These are phyloP conservation scores for Sclerotinia borealis DNA, from an alignment of 2,329 filamentous ascomycete genomes.

Conservation along the genomic window DNA sequence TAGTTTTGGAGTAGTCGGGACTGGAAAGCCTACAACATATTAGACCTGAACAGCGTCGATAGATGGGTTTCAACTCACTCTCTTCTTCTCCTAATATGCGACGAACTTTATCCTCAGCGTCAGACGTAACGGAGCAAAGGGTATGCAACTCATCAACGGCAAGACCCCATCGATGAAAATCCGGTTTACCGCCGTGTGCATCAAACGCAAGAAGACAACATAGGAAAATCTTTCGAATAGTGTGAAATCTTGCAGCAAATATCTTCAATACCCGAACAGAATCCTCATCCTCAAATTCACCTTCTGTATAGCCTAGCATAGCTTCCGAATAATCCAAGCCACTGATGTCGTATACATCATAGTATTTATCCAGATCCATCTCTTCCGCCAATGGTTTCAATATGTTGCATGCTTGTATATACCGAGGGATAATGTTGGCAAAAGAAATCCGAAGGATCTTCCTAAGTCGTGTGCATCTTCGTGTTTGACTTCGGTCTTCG, in stretches of 20 bases:
- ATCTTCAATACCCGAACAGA: slow-evolving; percentile 77
- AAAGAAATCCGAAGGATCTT: slow-evolving; percentile 67
- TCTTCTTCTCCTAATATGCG: slow-evolving; percentile 73
- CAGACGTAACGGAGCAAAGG: slow-evolving; percentile 55
- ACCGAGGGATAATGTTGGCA: slow-evolving; percentile 62
- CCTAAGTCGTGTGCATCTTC: slow-evolving; percentile 75
- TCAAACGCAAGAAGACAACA: slow-evolving; percentile 86
- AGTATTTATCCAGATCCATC: slow-evolving; percentile 82
- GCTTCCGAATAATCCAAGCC: slow-evolving; percentile 66
- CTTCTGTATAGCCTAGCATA: slow-evolving; percentile 55
- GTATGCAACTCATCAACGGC: slow-evolving; percentile 69
- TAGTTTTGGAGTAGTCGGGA: slow-evolving; percentile 50
- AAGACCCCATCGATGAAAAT: slow-evolving; percentile 72
- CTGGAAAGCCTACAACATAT: slow-evolving; percentile 43
- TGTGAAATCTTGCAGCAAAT: slow-evolving; percentile 72
- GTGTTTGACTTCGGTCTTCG: slow-evolving; percentile 72
- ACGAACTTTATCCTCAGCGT: slow-evolving; percentile 60
- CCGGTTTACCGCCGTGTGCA: slow-evolving; percentile 68
- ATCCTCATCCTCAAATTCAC: slow-evolving; percentile 69
- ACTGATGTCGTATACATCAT: slow-evolving; percentile 80
- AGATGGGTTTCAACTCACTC: slow-evolving; percentile 44
- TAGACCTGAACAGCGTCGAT: slow-evolving; percentile 19
- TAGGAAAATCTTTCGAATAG: slow-evolving; percentile 75
- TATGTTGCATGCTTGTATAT: slow-evolving; percentile 61
- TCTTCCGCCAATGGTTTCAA: slow-evolving; percentile 71